Evolutionary conservation across 2,329 filamentous ascomycete species (phyloP).

Genomic region (Ophiocordyceps polyrhachis-furcata): DNA sequence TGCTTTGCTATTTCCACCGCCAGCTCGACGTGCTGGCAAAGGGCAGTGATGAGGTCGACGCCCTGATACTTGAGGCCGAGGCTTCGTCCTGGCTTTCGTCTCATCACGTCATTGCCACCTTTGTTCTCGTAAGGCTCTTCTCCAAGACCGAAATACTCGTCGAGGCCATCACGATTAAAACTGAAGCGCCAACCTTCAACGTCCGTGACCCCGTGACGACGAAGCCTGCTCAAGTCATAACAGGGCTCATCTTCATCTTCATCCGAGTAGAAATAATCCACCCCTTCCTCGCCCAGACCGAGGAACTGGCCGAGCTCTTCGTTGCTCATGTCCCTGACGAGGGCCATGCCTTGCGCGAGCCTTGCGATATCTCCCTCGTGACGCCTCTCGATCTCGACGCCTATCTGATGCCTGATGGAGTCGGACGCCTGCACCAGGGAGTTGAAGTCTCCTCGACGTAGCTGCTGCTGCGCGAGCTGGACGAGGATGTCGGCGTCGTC

Average conservation of each 20-base stretch:
- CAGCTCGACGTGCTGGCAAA: slow-evolving; percentile 30
- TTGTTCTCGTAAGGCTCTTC: slow-evolving; percentile 10
- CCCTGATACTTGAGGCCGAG: slow-evolving; percentile 7
- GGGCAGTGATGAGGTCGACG: slow-evolving; percentile 23
- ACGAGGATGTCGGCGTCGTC: slow-evolving; percentile 7
- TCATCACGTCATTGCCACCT: background rate
- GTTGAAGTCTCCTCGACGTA: slow-evolving; percentile 5
- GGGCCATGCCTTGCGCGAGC: slow-evolving; percentile 2
- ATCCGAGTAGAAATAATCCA: background rate
- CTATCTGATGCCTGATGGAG: slow-evolving; percentile 7
- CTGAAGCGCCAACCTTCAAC: slow-evolving; percentile 9
- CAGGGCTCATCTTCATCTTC: no score
- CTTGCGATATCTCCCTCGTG: slow-evolving; percentile 1
- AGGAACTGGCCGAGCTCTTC: slow-evolving; percentile 1
- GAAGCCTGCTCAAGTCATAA: no score
- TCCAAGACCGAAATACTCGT: slow-evolving; percentile 10
- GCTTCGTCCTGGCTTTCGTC: background rate
- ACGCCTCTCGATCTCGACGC: slow-evolving; percentile 4
- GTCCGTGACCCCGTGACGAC: background rate
- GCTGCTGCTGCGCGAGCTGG: slow-evolving; percentile 6
- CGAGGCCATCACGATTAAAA: slow-evolving; percentile 10
- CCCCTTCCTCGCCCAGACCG: background rate
- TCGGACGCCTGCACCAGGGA: slow-evolving; percentile 6
- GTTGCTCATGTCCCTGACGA: slow-evolving; percentile 4
- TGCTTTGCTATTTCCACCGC: slow-evolving; percentile 34